Evolutionary conservation across 169 alveolate genomes (phyloP), one percentile per base, ranked within the genome.

Genomic region (Babesia bigemina): DNA sequence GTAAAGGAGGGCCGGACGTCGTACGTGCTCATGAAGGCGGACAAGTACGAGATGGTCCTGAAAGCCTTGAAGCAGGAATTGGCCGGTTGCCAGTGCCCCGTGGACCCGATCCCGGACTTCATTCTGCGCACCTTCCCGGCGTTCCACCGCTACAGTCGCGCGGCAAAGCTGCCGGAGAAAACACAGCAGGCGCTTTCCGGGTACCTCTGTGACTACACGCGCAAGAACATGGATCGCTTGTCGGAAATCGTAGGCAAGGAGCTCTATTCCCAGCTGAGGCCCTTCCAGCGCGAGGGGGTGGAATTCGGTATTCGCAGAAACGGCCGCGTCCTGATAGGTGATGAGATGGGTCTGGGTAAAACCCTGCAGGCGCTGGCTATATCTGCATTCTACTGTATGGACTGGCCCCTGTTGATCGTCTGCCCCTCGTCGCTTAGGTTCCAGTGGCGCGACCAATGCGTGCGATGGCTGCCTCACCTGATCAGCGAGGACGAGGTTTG

Each of bases 341-440:
- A 95, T 82, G 99, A 97, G 75, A 97, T 97, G 99, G 99, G 99
- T 8, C 97, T 97, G 19, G 99, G 99, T 42, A 98, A 98, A 86
- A 96, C 99, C 6, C 90, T 96, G 9, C 98, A 97, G 85, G 99
- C 99, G 19, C 90, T 98, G 58, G 96, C 97, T 2, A 70, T 96
- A 22, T 92, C 98, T 28, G 95, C 96, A 67, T 75, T 91, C 56
- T 97, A 95, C 89, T 61, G 83, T 44, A 89, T 87, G 3, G 97
- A 96, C 42, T 97, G 99, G 99, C 99, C 99, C 12, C 91, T 96
- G 50, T 84, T 97, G 57, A 95, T 98, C 48, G 91, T 97, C 12
- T 92, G 98, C 85, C 99, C 99, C 0, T 88, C 99, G 16, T 93
- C 98, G 21, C 84, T 96, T 48, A 86, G 96, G 48, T 94, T 90